Conservation (phyloP, 2,329 filamentous ascomycete species). For the Teratosphaeria zuluensis region DNA sequence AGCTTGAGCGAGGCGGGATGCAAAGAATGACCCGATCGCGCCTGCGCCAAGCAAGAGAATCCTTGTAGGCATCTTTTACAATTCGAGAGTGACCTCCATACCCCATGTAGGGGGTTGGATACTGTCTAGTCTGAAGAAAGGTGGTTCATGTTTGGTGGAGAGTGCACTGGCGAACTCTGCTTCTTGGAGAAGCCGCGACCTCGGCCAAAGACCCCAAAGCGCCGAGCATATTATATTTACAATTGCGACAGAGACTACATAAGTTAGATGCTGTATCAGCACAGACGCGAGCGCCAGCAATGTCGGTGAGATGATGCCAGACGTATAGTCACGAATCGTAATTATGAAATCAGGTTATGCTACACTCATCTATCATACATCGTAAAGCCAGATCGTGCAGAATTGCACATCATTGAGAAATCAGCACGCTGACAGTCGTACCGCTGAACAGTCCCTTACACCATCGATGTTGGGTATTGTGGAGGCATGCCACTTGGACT, state of each 20-base stretch:
- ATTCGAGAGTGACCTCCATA: too few relatives aligned
- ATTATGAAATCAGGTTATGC: too few relatives aligned
- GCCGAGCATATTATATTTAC: background rate
- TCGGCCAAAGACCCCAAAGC: background rate
- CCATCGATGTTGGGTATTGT: background rate
- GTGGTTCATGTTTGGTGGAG: too few relatives aligned
- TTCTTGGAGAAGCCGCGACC: background rate
- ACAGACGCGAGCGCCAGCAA: too few relatives aligned
- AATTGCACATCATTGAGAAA: background rate
- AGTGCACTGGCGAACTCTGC: too few relatives aligned
- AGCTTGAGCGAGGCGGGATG: slow-evolving; percentile 32
- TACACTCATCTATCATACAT: background rate
- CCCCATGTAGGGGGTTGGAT: too few relatives aligned
- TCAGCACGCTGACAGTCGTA: background rate
- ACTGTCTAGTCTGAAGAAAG: too few relatives aligned
- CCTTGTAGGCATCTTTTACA: slow-evolving; percentile 13
- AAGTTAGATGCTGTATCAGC: too few relatives aligned
- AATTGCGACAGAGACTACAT: background rate
- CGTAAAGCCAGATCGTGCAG: background rate
- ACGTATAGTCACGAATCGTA: too few relatives aligned
- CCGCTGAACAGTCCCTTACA: background rate
- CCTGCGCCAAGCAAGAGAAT: slow-evolving; percentile 36
- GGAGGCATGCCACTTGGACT: slow-evolving; percentile 3
- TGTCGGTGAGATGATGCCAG: too few relatives aligned
- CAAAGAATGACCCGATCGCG: slow-evolving; percentile 34